Conservation (phyloP, 495 filamentous ascomycete genomes). For the Aspergillus campestris region DNA sequence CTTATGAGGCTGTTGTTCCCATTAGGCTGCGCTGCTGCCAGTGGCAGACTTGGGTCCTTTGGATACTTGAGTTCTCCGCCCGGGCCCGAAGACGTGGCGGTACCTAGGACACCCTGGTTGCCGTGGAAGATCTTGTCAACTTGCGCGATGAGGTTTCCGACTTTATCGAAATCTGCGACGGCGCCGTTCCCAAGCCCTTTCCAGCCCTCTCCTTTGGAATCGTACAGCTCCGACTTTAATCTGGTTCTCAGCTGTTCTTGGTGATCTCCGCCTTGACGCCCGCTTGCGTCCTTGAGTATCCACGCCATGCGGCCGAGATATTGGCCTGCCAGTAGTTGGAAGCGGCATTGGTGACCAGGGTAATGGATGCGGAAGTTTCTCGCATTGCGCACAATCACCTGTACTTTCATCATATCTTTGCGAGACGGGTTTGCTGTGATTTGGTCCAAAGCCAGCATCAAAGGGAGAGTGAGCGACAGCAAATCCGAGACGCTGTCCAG, state of each 20-base stretch:
- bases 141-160: conserved; percentile 34
- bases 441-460: conserved; percentile 54
- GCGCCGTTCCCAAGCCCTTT: conserved; percentile 40
- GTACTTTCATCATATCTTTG: conserved; percentile 19
- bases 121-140: conserved; percentile 23
- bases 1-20: too few relatives aligned
- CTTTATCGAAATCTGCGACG: conserved; percentile 26
- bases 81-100: neutral
- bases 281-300: conserved; percentile 31
- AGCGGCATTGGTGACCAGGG: conserved; percentile 25
- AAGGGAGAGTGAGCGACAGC: conserved; percentile 56
- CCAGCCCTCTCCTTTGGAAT: conserved; percentile 41
- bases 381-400: conserved; percentile 34
- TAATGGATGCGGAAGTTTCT: conserved; percentile 38
- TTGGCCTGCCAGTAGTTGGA: conserved; percentile 24
- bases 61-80: too few relatives aligned
- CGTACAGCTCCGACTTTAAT: conserved; percentile 28
- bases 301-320: conserved; percentile 29
- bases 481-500: conserved; percentile 46
- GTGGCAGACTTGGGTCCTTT: too few relatives aligned
- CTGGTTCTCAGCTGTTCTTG: conserved; percentile 10
- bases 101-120: neutral
- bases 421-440: conserved; percentile 21
- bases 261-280: conserved; percentile 8
- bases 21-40: too few relatives aligned